Percentiles rank a stretch among this genome's conserved stretches.
These are phyloP conservation scores for Persicaria tinctoria DNA, from an alignment of 148 eudicot species.

Conservation along the genomic window DNA sequence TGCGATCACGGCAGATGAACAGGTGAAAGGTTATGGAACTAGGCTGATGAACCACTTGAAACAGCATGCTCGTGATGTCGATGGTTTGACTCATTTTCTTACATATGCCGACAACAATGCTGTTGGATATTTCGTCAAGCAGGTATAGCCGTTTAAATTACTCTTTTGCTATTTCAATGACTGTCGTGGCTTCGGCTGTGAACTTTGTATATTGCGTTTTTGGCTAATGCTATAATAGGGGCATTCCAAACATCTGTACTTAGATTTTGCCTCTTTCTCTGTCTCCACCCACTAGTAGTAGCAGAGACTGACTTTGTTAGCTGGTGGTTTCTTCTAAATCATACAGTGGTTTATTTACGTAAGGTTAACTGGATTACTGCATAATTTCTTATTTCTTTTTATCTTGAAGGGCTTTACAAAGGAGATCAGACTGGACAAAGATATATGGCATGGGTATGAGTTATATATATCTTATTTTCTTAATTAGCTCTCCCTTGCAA, in stretches of 20 bases:
- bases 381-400: slow-evolving; percentile 10
- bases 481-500: background rate
- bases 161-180: background rate
- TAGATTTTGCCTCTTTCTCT: background rate
- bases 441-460: slow-evolving; percentile 93
- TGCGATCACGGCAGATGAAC: slow-evolving; percentile 94
- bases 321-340: background rate
- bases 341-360: background rate
- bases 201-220: background rate
- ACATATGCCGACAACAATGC: slow-evolving; percentile 99
- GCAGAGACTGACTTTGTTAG: background rate
- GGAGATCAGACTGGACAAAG: slow-evolving; percentile 87
- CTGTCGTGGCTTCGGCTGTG: background rate
- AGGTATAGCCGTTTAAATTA: slow-evolving; percentile 33
- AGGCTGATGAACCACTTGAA: slow-evolving; percentile 97
- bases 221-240: background rate
- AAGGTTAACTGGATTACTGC: background rate
- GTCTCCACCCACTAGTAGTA: background rate
- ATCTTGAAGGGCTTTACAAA: slow-evolving; percentile 81
- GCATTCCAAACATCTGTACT: background rate
- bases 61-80: slow-evolving; percentile 92
- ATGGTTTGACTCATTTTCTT: slow-evolving; percentile 92
- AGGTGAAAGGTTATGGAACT: slow-evolving; percentile 99
- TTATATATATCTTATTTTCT: slow-evolving; percentile 5
- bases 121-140: slow-evolving; percentile 95